Base-by-base conservation (phyloP, 1,284 basidiomycete genomes). In the Cutaneotrichosporon dermatis region DNA sequence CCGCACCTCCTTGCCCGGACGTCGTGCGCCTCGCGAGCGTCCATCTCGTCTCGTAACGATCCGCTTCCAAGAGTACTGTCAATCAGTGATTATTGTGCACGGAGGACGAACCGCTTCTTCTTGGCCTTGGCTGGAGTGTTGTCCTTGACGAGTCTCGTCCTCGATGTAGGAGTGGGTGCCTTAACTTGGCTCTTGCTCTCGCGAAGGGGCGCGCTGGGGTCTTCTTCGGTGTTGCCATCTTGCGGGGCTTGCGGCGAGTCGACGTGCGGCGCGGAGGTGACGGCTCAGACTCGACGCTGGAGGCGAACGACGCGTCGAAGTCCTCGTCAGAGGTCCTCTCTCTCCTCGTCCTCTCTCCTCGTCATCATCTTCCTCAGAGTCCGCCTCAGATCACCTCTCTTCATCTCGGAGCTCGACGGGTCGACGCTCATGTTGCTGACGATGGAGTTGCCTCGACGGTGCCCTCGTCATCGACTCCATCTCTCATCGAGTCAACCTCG, bases 11-110 rank as follows among this genome's bases (percentile, higher is more conserved):
- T 68, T 69, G 60, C 67, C 63, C 11, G 49, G n/a, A 58, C 57
- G 5, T 64, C 55, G 16, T 70, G 25, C 25, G 25, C 67, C 4
- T 68, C 72, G 35, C 45, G 45, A 54, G 76, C 75, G 55, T 39
- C 46, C 11, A 82, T 80, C 54, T 81, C 79, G 49, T 82, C 57
- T 81, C 81, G 78, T 81, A 12, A 80, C 65, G 10, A 81, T 70
- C 10, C 53, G 56, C 69, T 77, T 13, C 80, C 80, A 33, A 83
- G 70, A 50, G 79, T 76, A 59, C 81, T 82, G 53, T 2, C 16
- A 2, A 41, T 36, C 53, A 40, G 48, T 51, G 46, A 57, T 12
- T 8, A 39, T 15, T 5, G 6, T 35, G 25, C 37, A 25, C 15
- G 33, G 16, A 41, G 11, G 64, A 73, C 71, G 66, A 80, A 82